Evolutionary conservation across 371 early-diverging fungal species (phyloP), one percentile per base, ranked within the genome.

Genomic region (Actinomortierella wolfii): DNA sequence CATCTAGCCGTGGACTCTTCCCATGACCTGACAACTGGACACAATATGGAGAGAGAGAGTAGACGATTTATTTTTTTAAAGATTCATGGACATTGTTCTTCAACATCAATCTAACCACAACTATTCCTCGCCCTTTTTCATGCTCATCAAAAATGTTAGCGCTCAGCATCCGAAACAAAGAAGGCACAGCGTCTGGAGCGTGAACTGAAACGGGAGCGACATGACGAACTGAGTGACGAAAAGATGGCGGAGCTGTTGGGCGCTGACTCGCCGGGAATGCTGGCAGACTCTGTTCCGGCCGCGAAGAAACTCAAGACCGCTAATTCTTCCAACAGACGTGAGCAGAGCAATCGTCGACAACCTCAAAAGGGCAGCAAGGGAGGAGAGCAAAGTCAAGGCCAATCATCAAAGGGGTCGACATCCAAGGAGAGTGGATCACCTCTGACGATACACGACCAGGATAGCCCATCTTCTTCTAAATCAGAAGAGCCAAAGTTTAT

Each of bases 111-210:
- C 26, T 23, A 9, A 47, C 15, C 9, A 29, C 9, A 11, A 46
- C n/a, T 0, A 29, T 39, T 18, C 23, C n/a, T 28, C 6, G n/a
- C 1, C n/a, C 23, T 24, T 18, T 23, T n/a, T n/a, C n/a, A n/a
- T n/a, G n/a, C n/a, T 34, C 34, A 34, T 34, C 11, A 34, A 6
- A 11, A 29, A 1, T 13, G 21, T 44, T 44, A 68, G 69, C 63
- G 59, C 59, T 48, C 56, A 7, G 65, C 71, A n/a, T 41, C 61
- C 17, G 56, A 56, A 20, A 9, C 52, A 20, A 52, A 40, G 47
- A 46, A 47, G 34, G 53, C 64, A 6, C 71, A 70, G 20, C 71
- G 61, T 49, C 40, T 70, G 61, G 71, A 70, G 2, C 65, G 71
- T 7, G 71, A 70, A 24, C 29, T 70, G 58, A 70, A 70, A 50